Percentiles rank a stretch among this genome's conserved stretches.
Evolutionary conservation across 2,329 filamentous ascomycete species (phyloP).

Genomic region (Apiospora malaysiana): DNA sequence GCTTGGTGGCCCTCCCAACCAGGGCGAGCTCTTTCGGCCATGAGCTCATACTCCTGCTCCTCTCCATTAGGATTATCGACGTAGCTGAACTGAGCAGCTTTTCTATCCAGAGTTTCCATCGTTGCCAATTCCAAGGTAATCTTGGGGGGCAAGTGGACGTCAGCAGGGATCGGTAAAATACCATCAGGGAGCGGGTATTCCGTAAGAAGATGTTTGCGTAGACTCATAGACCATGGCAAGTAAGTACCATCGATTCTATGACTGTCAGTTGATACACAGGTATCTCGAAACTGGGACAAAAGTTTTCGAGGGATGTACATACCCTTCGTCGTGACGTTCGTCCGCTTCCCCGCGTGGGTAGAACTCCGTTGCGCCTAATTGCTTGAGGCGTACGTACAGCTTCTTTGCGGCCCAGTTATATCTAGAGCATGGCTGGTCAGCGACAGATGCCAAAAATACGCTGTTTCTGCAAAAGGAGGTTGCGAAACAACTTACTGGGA

Average conservation of each 20-base stretch:
- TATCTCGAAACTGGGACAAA: background rate
- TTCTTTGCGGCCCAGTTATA: slow-evolving; percentile 95
- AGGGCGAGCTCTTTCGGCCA: slow-evolving; percentile 29
- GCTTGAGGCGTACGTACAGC: slow-evolving; percentile 80
- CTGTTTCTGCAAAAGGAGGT: background rate
- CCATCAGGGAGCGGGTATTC: slow-evolving; percentile 73
- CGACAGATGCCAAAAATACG: background rate
- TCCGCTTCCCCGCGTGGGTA: slow-evolving; percentile 86
- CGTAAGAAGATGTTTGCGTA: slow-evolving; percentile 70
- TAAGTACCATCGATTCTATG: slow-evolving; percentile 81
- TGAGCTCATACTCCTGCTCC: slow-evolving; percentile 31
- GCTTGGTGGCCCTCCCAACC: slow-evolving; percentile 29
- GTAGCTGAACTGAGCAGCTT: slow-evolving; percentile 38
- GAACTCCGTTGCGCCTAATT: slow-evolving; percentile 81
- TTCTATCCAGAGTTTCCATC: slow-evolving; percentile 30
- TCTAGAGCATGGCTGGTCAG: slow-evolving; percentile 47
- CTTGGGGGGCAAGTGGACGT: slow-evolving; percentile 77
- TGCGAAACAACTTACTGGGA: slow-evolving; percentile 68
- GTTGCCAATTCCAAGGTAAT: slow-evolving; percentile 59
- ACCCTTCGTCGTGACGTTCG: slow-evolving; percentile 93
- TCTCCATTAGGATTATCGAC: slow-evolving; percentile 31
- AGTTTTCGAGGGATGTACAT: slow-evolving; percentile 39
- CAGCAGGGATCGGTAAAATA: slow-evolving; percentile 72
- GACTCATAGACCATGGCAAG: slow-evolving; percentile 73
- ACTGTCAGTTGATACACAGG: slow-evolving; percentile 18